Base-by-base conservation (phyloP, 2,329 filamentous ascomycete genomes). In the Colletotrichum sansevieriae region DNA sequence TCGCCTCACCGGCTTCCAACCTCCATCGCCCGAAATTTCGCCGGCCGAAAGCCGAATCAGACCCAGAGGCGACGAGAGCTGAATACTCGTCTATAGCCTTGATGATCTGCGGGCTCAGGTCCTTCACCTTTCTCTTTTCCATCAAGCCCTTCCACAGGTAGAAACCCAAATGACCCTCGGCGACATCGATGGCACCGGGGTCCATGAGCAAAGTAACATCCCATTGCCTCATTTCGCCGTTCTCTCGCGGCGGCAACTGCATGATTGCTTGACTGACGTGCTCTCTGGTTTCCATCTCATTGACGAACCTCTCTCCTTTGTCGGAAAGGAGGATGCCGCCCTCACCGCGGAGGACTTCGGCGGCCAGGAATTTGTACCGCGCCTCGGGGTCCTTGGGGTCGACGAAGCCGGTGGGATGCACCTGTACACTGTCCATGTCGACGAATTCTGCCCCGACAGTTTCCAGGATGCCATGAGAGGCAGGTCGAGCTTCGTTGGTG, bases 401-500 rank as follows among this genome's bases (percentile, higher is more conserved):
- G 6, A 91, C 79, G 73, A 91, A 91, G 0, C 88, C 87, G 0
- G 89, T 90, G 2, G 89, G 89, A 71, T 91, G 89, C 4, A 91
- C 82, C 75, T 91, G 89, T 2, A 91, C 87, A 66, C 81, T 82
- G 49, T 84, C 82, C 84, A 86, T 86, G 33, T 86, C 84, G 46
- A 86, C 78, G 12, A 85, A 75, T 37, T 77, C 77, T 5, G 83
- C 83, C 15, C 80, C 81, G 0, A 80, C 76, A 1, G 75, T 75
- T 0, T 77, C 72, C 0, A 86, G 77, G 0, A 86, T 72, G 1
- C 73, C 74, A 63, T 90, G 87, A 2, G 86, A 81, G 0, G 86
- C 88, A 0, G 87, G 84, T 0, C 85, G 78, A 1, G 85, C 82
- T 12, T 91, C 88, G 71, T 91, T 91, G 1, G 89, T 91, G 0